Percentiles rank a stretch among this genome's conserved stretches.
phyloP scores from a whole-genome alignment of 2,329 filamentous ascomycete species.

The Aspergillus candidus region DNA sequence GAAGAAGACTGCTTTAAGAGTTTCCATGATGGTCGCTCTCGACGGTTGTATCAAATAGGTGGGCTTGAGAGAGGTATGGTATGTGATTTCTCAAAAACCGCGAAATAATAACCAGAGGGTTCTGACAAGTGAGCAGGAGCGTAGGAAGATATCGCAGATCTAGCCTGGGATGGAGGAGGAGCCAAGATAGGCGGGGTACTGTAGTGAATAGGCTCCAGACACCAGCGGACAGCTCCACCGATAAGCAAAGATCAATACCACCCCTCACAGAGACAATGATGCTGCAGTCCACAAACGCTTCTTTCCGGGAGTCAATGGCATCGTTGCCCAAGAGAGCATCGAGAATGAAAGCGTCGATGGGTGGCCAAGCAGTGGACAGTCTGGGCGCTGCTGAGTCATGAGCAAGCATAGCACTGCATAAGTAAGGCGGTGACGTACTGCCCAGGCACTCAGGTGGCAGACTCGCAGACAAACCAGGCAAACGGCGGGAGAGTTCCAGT shows the following conservation, averaged over 20 bases:
- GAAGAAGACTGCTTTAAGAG: conserved; percentile 76
- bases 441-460: conserved; percentile 16
- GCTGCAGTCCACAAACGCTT: neutral
- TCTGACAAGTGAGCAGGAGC: no score
- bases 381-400: no score
- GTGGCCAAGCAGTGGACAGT: no score
- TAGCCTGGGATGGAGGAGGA: no score
- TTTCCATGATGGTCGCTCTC: conserved; percentile 61
- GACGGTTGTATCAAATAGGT: neutral
- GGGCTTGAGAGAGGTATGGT: neutral
- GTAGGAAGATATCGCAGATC: no score
- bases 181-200: no score
- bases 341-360: neutral
- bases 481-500: conserved; percentile 36
- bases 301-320: neutral
- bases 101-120: no score
- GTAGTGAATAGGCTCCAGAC: no score
- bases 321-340: conserved; percentile 1
- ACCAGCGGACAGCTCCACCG: no score
- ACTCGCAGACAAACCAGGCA: conserved; percentile 28
- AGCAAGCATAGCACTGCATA: no score
- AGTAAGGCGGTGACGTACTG: conserved; percentile 4
- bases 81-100: neutral
- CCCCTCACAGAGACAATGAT: no score
- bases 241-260: no score